Conservation (phyloP, 768 basidiomycete species). For the Trametes cingulata region DNA sequence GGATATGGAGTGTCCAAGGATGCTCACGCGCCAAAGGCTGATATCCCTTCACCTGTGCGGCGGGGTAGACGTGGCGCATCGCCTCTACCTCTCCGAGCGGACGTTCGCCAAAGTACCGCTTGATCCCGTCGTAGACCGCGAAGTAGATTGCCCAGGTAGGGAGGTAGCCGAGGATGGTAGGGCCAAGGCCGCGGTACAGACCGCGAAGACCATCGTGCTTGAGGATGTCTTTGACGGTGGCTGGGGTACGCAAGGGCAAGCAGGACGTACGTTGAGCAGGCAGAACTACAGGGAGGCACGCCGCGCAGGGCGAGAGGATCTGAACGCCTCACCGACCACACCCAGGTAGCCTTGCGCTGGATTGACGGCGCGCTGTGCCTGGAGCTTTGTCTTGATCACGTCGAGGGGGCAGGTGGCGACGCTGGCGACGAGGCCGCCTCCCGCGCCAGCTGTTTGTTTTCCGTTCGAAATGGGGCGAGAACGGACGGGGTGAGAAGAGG, state of each 20-base stretch:
- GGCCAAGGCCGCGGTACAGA: conserved; percentile 95
- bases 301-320: conserved; percentile 25
- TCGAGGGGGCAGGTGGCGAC: conserved; percentile 96
- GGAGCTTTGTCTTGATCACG: conserved; percentile 95
- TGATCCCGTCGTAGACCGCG: conserved; percentile 95
- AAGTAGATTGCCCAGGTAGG: conserved; percentile 99
- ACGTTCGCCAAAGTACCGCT: conserved; percentile 73
- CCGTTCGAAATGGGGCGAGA: conserved; percentile 5
- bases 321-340: conserved; percentile 55
- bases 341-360: conserved; percentile 78
- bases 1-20: conserved; percentile 84
- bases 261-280: conserved; percentile 28
- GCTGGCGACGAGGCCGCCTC: conserved; percentile 90
- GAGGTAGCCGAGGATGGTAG: conserved; percentile 93
- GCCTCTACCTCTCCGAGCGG: conserved; percentile 44
- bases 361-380: conserved; percentile 80
- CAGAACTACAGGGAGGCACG: conserved; percentile 14
- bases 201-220: conserved; percentile 78
- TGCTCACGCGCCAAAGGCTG: conserved; percentile 80
- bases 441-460: conserved; percentile 79
- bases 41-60: conserved; percentile 83
- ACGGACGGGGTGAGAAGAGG: conserved; percentile 5
- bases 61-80: conserved; percentile 66
- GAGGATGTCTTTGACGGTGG: conserved; percentile 59
- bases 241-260: conserved; percentile 31